Base-by-base conservation (phyloP, 768 basidiomycete species). In the Podaxis sp. region DNA sequence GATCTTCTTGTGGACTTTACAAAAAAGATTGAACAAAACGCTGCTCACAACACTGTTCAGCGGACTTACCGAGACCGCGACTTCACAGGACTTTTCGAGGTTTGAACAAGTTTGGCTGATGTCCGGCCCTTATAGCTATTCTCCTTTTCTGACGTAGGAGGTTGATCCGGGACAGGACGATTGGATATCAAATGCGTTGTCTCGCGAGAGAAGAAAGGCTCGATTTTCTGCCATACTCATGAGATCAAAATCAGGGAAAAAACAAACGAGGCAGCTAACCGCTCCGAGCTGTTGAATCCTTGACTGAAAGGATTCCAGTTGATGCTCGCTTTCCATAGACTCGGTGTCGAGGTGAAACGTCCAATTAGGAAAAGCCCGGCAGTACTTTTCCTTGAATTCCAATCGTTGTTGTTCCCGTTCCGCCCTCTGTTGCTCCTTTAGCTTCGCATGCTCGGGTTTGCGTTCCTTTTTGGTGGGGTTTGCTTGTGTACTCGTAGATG, bases 101-200 rank as follows among this genome's bases (percentile, higher is more conserved):
- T 58, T 11, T 66, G 59, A n/a, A 66, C 66, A 6, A 68, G 52
- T 68, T 72, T 68, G 66, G 64, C 60, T 62, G 61, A 49, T 17
- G 25, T n/a, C 49, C 65, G 63, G 22, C 2, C 65, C 56, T 61
- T 73, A 74, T 1, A 71, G 54, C 57, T 76, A 69, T 93, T 92
- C 73, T 92, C 91, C 72, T 92, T 91, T 72, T 89, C 85, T 4
- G 76, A 74, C 19, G 50, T 63, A 63, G 74, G 75, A 19, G 74
- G 63, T 54, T 72, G 59, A 12, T 41, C 27, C 46, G 79, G 74
- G 56, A 74, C 65, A 37, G 77, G 71, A 59, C 80, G 79, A 68
- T 90, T 83, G 57, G 90, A 91, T 70, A 96, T 88, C 65, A 98
- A 81, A 76, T 98, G 96, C 0, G 94, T 95, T 25, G 96, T 85